These are phyloP conservation scores for Tympanopsis confertula DNA, from an alignment of 2,329 filamentous ascomycete genomes.

Conservation along the genomic window DNA sequence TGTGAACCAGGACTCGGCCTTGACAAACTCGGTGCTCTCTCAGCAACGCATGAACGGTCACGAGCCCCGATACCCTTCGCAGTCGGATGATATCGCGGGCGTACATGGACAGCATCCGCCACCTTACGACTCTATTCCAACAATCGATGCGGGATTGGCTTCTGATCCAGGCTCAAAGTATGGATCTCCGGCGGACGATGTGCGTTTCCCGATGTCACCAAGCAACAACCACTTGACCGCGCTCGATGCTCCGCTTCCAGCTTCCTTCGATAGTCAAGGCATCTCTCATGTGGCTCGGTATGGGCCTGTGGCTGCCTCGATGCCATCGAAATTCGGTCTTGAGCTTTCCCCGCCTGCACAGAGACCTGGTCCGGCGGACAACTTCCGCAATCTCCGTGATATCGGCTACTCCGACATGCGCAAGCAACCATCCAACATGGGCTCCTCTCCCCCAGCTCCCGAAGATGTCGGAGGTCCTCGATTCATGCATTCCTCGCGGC, in stretches of 20 bases:
- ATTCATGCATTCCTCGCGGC: constrained; percentile 47
- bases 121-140: constrained; percentile 35
- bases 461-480: constrained; percentile 42
- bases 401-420: constrained; percentile 40
- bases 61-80: constrained; percentile 24
- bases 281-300: constrained; percentile 55
- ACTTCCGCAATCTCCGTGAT: constrained; percentile 45
- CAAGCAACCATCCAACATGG: constrained; percentile 30
- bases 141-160: constrained; percentile 44
- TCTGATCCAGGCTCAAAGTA: constrained; percentile 47
- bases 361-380: constrained; percentile 30
- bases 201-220: constrained; percentile 43
- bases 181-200: constrained; percentile 49
- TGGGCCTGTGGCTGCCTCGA: constrained; percentile 53
- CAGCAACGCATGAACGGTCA: constrained; percentile 33
- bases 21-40: constrained; percentile 43
- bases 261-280: constrained; percentile 60
- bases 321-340: constrained; percentile 52
- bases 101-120: constrained; percentile 22
- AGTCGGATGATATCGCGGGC: constrained; percentile 28
- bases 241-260: constrained; percentile 55
- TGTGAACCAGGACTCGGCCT: constrained; percentile 35
- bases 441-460: constrained; percentile 42
- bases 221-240: constrained; percentile 44
- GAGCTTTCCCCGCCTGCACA: constrained; percentile 44